These are phyloP conservation scores for Ceriops decandra DNA, from an alignment of 345 rosid species.

Conservation along the genomic window DNA sequence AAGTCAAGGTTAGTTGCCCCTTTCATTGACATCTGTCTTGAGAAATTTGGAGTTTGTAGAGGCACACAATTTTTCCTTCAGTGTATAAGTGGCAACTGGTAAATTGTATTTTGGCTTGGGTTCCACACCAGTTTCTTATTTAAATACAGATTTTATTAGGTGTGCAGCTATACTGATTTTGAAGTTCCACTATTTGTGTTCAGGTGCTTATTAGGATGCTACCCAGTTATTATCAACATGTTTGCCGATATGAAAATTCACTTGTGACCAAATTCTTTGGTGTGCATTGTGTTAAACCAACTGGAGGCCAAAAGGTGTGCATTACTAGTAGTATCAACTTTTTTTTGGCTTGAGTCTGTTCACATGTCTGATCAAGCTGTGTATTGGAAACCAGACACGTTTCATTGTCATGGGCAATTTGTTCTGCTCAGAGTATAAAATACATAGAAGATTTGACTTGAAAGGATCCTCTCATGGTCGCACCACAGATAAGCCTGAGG, in stretches of 20 bases:
- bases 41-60: slow-evolving; percentile 2
- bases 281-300: slow-evolving; percentile 92
- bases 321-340: background rate
- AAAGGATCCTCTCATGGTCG: slow-evolving; percentile 99
- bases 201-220: slow-evolving; percentile 97
- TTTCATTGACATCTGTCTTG: slow-evolving; percentile 23
- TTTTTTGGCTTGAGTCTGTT: slow-evolving; percentile 5
- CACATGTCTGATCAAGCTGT: slow-evolving; percentile 21
- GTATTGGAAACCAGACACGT: slow-evolving; percentile 59
- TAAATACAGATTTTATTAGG: background rate
- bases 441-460: slow-evolving; percentile 90
- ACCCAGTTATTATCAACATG: slow-evolving; percentile 75
- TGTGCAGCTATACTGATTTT: slow-evolving; percentile 14
- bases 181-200: slow-evolving; percentile 19
- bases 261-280: slow-evolving; percentile 91
- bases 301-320: slow-evolving; percentile 91
- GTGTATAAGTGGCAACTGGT: slow-evolving; percentile 6
- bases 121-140: slow-evolving; percentile 16
- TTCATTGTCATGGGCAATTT: slow-evolving; percentile 96
- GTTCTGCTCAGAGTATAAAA: slow-evolving; percentile 91
- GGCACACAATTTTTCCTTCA: background rate
- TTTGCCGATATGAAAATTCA: slow-evolving; percentile 65
- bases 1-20: slow-evolving; percentile 84
- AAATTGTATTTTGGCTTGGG: slow-evolving; percentile 15
- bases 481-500: slow-evolving; percentile 75